These are phyloP conservation scores for Exophiala oligosperma DNA, from an alignment of 2,329 filamentous ascomycete species.

Conservation along the genomic window DNA sequence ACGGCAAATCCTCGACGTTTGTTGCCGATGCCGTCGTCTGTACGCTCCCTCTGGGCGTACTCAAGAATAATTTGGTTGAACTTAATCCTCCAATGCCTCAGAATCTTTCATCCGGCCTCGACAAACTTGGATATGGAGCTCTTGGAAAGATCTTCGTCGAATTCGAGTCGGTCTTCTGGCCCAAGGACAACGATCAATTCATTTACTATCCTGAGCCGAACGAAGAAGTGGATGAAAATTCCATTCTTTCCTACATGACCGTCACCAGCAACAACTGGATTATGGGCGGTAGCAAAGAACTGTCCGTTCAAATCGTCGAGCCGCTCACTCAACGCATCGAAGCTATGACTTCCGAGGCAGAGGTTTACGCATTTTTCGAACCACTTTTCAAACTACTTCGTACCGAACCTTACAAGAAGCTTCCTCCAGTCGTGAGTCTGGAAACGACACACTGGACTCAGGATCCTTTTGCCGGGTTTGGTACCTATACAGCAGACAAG, in stretches of 20 bases:
- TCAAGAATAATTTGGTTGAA: conserved; percentile 41
- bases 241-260: conserved; percentile 45
- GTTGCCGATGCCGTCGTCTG: conserved; percentile 42
- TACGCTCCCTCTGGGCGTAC: conserved; percentile 42
- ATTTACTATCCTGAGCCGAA: conserved; percentile 46
- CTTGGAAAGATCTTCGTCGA: conserved; percentile 48
- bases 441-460: conserved; percentile 48
- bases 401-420: conserved; percentile 46
- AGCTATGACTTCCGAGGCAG: conserved; percentile 40
- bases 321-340: conserved; percentile 48
- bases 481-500: conserved; percentile 46
- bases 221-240: conserved; percentile 36
- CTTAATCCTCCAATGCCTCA: conserved; percentile 41
- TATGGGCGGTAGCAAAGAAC: conserved; percentile 44
- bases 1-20: conserved; percentile 15
- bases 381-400: conserved; percentile 46
- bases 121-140: conserved; percentile 43
- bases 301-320: conserved; percentile 47
- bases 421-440: conserved; percentile 40
- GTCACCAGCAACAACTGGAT: conserved; percentile 48
- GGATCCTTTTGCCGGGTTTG: conserved; percentile 45
- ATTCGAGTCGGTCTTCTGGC: conserved; percentile 46
- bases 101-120: conserved; percentile 39
- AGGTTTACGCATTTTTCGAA: conserved; percentile 45
- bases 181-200: conserved; percentile 48